Evolutionary conservation across 192 early-diverging fungal genomes (phyloP), one percentile per base, ranked within the genome.

Genomic region (Radiomyces spectabilis): DNA sequence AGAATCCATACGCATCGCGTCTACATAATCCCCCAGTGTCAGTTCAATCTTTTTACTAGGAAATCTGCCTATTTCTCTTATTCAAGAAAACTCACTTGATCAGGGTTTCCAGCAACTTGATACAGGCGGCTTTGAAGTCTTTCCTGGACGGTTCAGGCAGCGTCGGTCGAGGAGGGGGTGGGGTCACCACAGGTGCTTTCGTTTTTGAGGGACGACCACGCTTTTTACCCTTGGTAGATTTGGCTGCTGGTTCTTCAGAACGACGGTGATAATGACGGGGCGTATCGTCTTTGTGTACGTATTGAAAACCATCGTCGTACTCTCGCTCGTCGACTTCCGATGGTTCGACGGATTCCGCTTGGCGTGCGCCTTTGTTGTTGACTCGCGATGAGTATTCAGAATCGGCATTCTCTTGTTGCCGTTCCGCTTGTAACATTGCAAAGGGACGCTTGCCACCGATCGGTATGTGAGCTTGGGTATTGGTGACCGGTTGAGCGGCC

Each of bases 1-100:
- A 97, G 53, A 94, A 86, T 0, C 84, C 89, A 68, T 96, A 96
- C 0, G 71, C 76, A 63, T 96, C 93, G 46, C 78, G 81, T 44
- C 83, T 86, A 57, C n/a, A n/a, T n/a, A n/a, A n/a, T n/a, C n/a
- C n/a, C n/a, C n/a, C n/a, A n/a, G n/a, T n/a, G n/a, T n/a, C n/a
- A n/a, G n/a, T n/a, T n/a, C n/a, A n/a, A n/a, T n/a, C n/a, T n/a
- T n/a, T n/a, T n/a, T n/a, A n/a, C n/a, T n/a, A 43, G 32, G 6
- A 60, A 34, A 12, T 38, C 16, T 57, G 37, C 18, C 44, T 55
- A 16, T 12, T 4, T 41, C 18, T 1, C 13, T 22, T 13, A 19
- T 8, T 1, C 19, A 13, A n/a, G 24, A 26, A 33, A 4, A 64
- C 70, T 38, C 69, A 81, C 82, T 81, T 85, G 45, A 78, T 71